Evolutionary conservation across 1,139 yeast species (phyloP).

Genomic region (Hansenula sp.): DNA sequence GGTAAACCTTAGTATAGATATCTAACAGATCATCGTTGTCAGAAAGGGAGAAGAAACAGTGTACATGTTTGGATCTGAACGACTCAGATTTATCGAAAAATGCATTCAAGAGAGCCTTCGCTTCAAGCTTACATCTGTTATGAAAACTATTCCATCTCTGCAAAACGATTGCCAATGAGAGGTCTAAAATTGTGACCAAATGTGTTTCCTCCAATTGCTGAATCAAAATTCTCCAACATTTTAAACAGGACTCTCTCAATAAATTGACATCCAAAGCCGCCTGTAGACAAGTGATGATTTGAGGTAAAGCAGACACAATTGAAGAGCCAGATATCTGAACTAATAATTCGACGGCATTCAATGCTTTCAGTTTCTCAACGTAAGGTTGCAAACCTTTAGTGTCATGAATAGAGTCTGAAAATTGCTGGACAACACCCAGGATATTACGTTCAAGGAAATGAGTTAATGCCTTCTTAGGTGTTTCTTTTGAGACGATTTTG

Average conservation of each 20-base stretch:
- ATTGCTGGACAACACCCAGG: constrained; percentile 73
- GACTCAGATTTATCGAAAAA: constrained; percentile 26
- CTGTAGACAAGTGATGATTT: constrained; percentile 82
- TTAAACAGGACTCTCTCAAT: constrained; percentile 59
- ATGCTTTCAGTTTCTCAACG: constrained; percentile 66
- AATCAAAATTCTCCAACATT: constrained; percentile 63
- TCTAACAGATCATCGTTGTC: constrained; percentile 37
- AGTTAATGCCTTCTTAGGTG: constrained; percentile 25
- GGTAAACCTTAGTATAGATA: constrained; percentile 22
- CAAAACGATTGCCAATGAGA: constrained; percentile 52
- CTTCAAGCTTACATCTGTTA: constrained; percentile 36
- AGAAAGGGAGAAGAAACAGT: constrained; percentile 44
- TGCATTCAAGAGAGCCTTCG: constrained; percentile 16
- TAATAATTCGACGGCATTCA: constrained; percentile 70
- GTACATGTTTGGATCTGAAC: constrained; percentile 36
- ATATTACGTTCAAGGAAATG: constrained; percentile 51
- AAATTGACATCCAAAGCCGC: constrained; percentile 66
- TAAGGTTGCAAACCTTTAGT: constrained; percentile 67
- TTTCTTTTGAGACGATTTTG: constrained; percentile 14
- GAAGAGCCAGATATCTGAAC: constrained; percentile 58
- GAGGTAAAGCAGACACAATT: constrained; percentile 79
- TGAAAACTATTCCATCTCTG: constrained; percentile 61
- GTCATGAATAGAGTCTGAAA: constrained; percentile 77
- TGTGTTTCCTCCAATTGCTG: constrained; percentile 47
- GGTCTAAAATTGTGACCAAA: constrained; percentile 50